Evolutionary conservation across 1,139 yeast genomes (phyloP).

Genomic region (Suhomyces chickasaworum): DNA sequence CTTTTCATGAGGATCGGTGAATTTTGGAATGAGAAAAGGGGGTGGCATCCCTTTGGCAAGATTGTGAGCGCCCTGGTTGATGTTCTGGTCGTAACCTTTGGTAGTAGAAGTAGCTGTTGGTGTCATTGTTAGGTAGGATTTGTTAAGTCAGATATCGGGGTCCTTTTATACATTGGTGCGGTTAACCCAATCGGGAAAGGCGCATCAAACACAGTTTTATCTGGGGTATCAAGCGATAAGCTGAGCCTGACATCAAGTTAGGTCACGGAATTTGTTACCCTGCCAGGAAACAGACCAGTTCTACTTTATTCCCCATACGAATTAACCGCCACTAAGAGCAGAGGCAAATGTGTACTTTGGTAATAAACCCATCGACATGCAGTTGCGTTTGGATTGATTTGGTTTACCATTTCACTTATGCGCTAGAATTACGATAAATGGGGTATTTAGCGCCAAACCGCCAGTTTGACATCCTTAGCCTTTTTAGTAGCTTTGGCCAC

Average conservation of each 20-base stretch:
- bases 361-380: too few species aligned
- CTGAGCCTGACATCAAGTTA: background rate
- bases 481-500: too few species aligned
- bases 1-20: slow-evolving; percentile 50
- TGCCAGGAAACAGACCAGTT: background rate
- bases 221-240: slow-evolving; percentile 2
- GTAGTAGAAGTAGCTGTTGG: slow-evolving; percentile 20
- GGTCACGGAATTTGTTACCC: background rate
- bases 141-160: background rate
- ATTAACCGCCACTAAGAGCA: background rate
- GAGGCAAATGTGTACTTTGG: too few species aligned
- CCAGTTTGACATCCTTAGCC: too few species aligned
- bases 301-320: background rate
- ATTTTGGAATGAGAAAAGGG: slow-evolving; percentile 55
- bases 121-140: slow-evolving; percentile 7
- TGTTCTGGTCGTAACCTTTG: slow-evolving; percentile 36
- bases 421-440: background rate
- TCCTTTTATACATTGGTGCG: background rate
- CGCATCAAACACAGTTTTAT: background rate
- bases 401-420: background rate
- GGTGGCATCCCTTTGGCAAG: slow-evolving; percentile 50
- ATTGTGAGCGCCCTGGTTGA: slow-evolving; percentile 48
- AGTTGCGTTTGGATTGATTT: too few species aligned
- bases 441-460: background rate
- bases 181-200: slow-evolving; percentile 6